Evolutionary conservation across 495 filamentous ascomycete genomes (phyloP), one percentile per base, ranked within the genome.

Genomic region (Penicillium ochrochloron): DNA sequence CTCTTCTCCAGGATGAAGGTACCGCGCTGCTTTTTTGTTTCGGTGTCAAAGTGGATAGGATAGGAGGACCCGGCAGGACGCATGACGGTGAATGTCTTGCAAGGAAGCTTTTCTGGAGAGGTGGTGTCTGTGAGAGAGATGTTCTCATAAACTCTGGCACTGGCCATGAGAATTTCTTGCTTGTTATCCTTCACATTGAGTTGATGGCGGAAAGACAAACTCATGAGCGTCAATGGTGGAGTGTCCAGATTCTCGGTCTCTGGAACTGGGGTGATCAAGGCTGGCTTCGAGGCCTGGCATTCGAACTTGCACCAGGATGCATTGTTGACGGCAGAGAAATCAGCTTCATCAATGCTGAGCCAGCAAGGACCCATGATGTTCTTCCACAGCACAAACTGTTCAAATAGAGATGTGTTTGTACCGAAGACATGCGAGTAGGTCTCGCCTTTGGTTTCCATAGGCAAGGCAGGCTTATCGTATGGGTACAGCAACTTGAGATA

Each of bases 341-440:
- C 87, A 37, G 89, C 91, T 59, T 89, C 90, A 63, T 92, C 84
- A 61, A 99, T 93, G 71, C 86, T 91, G 19, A 99, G 83, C 95
- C 95, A 99, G 78, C 96, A 99, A 12, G 95, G 95, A 0, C 95
- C 95, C 93, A 96, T 98, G 62, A 99, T 91, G 65, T 94, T 93
- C 76, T 96, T 97, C 91, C 93, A 97, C 14, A 99, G 84, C 15
- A 97, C 96, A 70, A 99, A 99, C 70, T 99, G 95, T 70, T 99
- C 95, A 66, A 99, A 99, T 1, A 98, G 81, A 3, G 92, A 87
- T 0, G 95, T 99, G 71, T 96, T 97, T 50, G 92, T 90, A 48
- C 95, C 96, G 65, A 99, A 99, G 46, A 96, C 92, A 56, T 91
- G 89, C 5, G 96, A 98, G 73, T 93, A 99, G 0, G 96, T 97